Evolutionary conservation across 1,139 yeast genomes (phyloP).

Genomic region (Geotrichum klebahnii): DNA sequence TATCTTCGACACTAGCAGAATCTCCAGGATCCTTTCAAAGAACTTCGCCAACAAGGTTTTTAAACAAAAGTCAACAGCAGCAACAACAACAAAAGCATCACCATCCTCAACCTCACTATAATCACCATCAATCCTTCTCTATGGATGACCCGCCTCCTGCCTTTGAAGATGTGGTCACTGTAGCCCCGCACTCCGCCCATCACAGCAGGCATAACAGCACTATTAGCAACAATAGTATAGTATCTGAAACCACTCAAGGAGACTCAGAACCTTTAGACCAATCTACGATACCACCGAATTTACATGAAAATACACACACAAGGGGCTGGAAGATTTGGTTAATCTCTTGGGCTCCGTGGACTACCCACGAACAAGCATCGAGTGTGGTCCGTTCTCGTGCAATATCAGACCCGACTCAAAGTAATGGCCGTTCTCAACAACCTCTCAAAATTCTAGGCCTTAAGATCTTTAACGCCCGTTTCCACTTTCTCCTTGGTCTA

Average conservation of each 20-base stretch:
- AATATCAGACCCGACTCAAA: conserved; percentile 22
- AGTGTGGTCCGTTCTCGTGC: conserved; percentile 1
- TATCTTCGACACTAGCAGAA: background rate
- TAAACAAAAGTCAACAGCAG: background rate
- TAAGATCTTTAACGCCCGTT: conserved; percentile 65
- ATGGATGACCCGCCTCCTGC: conserved; percentile 20
- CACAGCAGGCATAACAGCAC: conserved; percentile 15
- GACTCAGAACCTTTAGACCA: background rate
- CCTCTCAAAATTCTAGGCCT: conserved; percentile 57
- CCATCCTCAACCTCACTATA: too few relatives aligned
- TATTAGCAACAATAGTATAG: background rate
- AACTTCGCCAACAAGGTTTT: too few relatives aligned
- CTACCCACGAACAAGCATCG: background rate
- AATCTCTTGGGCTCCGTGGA: conserved; percentile 14
- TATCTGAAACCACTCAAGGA: background rate
- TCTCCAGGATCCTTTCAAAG: too few relatives aligned
- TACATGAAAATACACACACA: background rate
- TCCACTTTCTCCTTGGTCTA: conserved; percentile 58
- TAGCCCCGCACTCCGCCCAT: conserved; percentile 9
- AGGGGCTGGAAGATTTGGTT: conserved; percentile 6
- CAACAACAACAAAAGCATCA: background rate
- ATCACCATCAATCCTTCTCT: conserved; percentile 5
- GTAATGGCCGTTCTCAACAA: conserved; percentile 23
- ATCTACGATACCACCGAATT: background rate
- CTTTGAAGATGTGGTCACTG: conserved; percentile 16